These are phyloP conservation scores for Platanthera guangdongensis DNA, from an alignment of 106 monocot genomes.

Conservation along the genomic window DNA sequence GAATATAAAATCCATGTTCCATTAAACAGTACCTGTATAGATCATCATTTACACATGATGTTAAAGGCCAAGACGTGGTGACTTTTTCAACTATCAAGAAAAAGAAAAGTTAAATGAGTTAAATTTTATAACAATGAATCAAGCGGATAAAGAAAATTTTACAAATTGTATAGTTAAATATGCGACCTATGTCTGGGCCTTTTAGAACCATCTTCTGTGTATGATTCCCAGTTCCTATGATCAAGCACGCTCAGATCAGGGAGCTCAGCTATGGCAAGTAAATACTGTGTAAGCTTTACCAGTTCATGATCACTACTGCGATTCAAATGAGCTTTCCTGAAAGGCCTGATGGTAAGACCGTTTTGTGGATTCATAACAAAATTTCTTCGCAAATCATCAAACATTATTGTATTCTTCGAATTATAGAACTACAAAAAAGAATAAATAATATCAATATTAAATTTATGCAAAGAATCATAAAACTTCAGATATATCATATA, in stretches of 20 bases:
- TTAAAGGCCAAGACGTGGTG: background rate
- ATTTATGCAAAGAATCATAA: background rate
- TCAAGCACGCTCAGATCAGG: constrained; percentile 66
- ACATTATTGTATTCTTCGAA: constrained; percentile 85
- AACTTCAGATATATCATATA: background rate
- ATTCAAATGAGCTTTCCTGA: constrained; percentile 76
- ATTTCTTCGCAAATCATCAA: constrained; percentile 92
- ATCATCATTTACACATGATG: background rate
- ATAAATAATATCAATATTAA: background rate
- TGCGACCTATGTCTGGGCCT: constrained; percentile 61
- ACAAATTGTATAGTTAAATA: background rate
- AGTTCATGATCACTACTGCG: constrained; percentile 71
- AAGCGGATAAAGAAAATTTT: background rate
- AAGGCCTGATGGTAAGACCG: constrained; percentile 85
- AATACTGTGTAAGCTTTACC: constrained; percentile 72
- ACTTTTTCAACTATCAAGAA: background rate
- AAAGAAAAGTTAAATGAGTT: background rate
- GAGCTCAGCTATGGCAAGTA: constrained; percentile 81
- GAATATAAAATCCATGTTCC: background rate
- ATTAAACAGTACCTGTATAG: background rate
- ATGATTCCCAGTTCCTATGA: constrained; percentile 78
- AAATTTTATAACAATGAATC: background rate
- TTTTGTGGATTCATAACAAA: constrained; percentile 99
- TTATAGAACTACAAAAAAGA: constrained; percentile 65
- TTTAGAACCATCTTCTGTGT: constrained; percentile 43